A percentile compares a stretch with the other conserved stretches of the same genome.
phyloP scores from a whole-genome alignment of 257 asterid genomes.

The Voacanga thouarsii region DNA sequence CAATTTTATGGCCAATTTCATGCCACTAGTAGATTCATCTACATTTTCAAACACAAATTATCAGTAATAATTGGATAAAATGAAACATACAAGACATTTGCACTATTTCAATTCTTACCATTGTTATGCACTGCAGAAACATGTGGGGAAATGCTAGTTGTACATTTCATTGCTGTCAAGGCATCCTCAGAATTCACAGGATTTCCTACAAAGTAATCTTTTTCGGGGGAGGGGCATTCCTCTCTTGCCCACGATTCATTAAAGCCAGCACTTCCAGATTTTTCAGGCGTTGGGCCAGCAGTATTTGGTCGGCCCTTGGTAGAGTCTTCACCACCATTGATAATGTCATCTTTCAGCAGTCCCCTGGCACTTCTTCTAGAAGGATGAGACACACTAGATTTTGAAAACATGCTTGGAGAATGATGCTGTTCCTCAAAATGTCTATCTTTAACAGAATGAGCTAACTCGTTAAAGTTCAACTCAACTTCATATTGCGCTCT shows the following conservation, averaged over 20 bases:
- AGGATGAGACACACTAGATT: too few relatives aligned
- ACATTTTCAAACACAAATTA: background rate
- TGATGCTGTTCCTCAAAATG: too few relatives aligned
- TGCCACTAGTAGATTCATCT: background rate
- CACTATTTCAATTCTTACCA: background rate
- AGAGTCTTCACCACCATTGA: background rate
- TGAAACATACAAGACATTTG: background rate
- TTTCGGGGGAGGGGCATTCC: background rate
- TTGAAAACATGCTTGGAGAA: too few relatives aligned
- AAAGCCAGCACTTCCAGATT: background rate
- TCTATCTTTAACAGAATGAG: too few relatives aligned
- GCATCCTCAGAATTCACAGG: background rate
- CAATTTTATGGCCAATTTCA: background rate
- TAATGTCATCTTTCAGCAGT: background rate
- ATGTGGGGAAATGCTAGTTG: background rate
- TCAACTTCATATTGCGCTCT: background rate
- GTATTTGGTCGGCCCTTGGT: background rate
- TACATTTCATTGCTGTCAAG: background rate
- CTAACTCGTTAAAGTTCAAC: background rate
- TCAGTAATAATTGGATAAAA: background rate
- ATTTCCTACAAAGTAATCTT: background rate
- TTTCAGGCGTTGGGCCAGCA: background rate
- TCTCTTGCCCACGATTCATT: too few relatives aligned
- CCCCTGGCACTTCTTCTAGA: too few relatives aligned
- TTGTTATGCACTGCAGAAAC: background rate